Evolutionary conservation across 495 filamentous ascomycete species (phyloP).

Genomic region (Xylona heveae): DNA sequence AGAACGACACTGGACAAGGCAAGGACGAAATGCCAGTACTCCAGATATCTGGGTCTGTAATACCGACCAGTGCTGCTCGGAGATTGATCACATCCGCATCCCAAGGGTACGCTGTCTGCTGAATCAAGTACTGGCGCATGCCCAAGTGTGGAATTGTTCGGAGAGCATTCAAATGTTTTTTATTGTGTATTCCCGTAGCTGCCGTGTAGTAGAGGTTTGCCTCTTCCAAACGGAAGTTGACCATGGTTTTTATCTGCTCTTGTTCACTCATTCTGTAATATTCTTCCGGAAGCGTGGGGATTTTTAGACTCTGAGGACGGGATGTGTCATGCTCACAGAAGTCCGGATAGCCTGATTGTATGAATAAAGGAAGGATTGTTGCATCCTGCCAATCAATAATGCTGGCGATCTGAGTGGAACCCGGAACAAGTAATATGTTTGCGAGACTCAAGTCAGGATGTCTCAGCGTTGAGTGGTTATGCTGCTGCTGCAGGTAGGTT

Average conservation of each 20-base stretch:
- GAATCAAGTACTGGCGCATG: constrained; percentile 17
- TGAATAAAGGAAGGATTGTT: constrained; percentile 14
- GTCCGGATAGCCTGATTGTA: constrained; percentile 19
- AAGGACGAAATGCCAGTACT: constrained; percentile 10
- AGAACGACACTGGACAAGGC: constrained; percentile 13
- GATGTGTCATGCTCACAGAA: constrained; percentile 18
- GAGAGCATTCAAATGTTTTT: constrained; percentile 11
- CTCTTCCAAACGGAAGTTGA: constrained; percentile 15
- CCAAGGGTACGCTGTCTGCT: constrained; percentile 17
- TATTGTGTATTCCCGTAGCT: constrained; percentile 15
- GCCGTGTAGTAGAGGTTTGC: constrained; percentile 21
- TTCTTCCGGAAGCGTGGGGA: constrained; percentile 14
- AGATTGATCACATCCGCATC: constrained; percentile 18
- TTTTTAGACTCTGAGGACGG: constrained; percentile 14
- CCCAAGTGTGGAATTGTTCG: constrained; percentile 13
- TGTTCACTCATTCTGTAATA: constrained; percentile 13
- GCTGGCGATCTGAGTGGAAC: constrained; percentile 14
- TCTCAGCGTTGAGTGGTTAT: constrained; percentile 13
- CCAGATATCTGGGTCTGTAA: constrained; percentile 14
- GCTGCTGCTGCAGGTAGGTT: too few relatives aligned
- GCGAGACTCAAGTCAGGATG: constrained; percentile 16
- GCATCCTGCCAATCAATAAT: constrained; percentile 20
- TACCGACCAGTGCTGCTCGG: constrained; percentile 16
- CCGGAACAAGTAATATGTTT: constrained; percentile 16
- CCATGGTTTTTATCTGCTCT: constrained; percentile 12